phyloP scores from a whole-genome alignment of 2,329 filamentous ascomycete genomes.

The Fusarium burgessii region DNA sequence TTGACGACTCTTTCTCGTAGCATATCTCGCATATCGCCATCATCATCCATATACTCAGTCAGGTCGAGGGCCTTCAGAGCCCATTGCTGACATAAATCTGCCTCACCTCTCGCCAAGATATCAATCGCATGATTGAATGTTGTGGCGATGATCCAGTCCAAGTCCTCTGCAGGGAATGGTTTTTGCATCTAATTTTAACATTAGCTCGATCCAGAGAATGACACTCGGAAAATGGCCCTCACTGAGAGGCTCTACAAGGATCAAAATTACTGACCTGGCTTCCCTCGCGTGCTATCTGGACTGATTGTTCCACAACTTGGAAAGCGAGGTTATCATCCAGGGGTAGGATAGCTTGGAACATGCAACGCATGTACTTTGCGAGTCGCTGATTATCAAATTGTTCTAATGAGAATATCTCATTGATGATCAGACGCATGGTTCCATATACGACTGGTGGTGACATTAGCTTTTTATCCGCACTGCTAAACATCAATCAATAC shows the following conservation, averaged over 20 bases:
- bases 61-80: slow-evolving; percentile 71
- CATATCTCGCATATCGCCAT: slow-evolving; percentile 57
- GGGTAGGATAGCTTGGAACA: slow-evolving; percentile 76
- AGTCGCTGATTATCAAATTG: slow-evolving; percentile 69
- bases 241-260: not conserved
- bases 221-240: no score
- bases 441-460: slow-evolving; percentile 62
- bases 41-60: slow-evolving; percentile 69
- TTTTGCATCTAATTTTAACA: slow-evolving; percentile 51
- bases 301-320: slow-evolving; percentile 73
- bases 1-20: slow-evolving; percentile 60
- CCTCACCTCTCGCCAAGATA: slow-evolving; percentile 67
- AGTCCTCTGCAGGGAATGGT: slow-evolving; percentile 73
- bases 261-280: slow-evolving; percentile 53
- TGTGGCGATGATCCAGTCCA: slow-evolving; percentile 80
- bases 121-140: slow-evolving; percentile 79
- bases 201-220: slow-evolving; percentile 29
- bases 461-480: not conserved
- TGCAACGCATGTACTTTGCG: slow-evolving; percentile 81
- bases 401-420: slow-evolving; percentile 71
- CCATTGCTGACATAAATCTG: slow-evolving; percentile 70
- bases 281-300: slow-evolving; percentile 63
- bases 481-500: slow-evolving; percentile 4
- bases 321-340: slow-evolving; percentile 67
- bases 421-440: slow-evolving; percentile 75